A percentile compares a stretch with the other conserved stretches of the same genome.
Conservation (phyloP, 2,329 filamentous ascomycete species). For the Proliferodiscus dingleyae region DNA sequence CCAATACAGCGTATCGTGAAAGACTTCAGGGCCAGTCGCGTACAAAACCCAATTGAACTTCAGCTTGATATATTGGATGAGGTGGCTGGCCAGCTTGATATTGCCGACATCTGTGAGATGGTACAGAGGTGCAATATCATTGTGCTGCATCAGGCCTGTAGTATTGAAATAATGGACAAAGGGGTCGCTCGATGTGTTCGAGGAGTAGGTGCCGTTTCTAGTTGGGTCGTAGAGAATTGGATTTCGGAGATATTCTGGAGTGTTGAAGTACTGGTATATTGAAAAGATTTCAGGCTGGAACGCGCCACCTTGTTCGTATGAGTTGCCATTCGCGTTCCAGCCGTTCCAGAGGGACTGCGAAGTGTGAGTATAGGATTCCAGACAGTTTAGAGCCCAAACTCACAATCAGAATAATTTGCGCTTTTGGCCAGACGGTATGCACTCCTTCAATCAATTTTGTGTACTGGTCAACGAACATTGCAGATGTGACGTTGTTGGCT, state of each 20-base stretch:
- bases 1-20: slow-evolving; percentile 47
- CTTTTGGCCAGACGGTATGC: slow-evolving; percentile 42
- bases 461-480: slow-evolving; percentile 38
- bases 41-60: slow-evolving; percentile 52
- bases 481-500: slow-evolving; percentile 36
- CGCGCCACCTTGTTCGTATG: slow-evolving; percentile 42
- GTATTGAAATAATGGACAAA: slow-evolving; percentile 61
- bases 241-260: slow-evolving; percentile 36
- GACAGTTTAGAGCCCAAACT: slow-evolving; percentile 35
- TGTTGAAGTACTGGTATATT: slow-evolving; percentile 50
- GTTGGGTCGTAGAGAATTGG: slow-evolving; percentile 38
- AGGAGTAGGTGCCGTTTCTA: slow-evolving; percentile 34
- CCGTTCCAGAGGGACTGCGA: slow-evolving; percentile 47
- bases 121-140: slow-evolving; percentile 53
- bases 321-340: slow-evolving; percentile 47
- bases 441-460: slow-evolving; percentile 43
- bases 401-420: slow-evolving; percentile 40
- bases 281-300: slow-evolving; percentile 46
- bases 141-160: slow-evolving; percentile 55
- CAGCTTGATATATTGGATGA: slow-evolving; percentile 52
- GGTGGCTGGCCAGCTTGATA: slow-evolving; percentile 55
- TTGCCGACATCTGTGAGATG: slow-evolving; percentile 59
- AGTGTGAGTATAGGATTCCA: slow-evolving; percentile 3
- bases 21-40: slow-evolving; percentile 49
- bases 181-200: slow-evolving; percentile 27